Evolutionary conservation across 2,329 filamentous ascomycete genomes (phyloP), one percentile per base, ranked within the genome.

Genomic region (Colletotrichum sp.): DNA sequence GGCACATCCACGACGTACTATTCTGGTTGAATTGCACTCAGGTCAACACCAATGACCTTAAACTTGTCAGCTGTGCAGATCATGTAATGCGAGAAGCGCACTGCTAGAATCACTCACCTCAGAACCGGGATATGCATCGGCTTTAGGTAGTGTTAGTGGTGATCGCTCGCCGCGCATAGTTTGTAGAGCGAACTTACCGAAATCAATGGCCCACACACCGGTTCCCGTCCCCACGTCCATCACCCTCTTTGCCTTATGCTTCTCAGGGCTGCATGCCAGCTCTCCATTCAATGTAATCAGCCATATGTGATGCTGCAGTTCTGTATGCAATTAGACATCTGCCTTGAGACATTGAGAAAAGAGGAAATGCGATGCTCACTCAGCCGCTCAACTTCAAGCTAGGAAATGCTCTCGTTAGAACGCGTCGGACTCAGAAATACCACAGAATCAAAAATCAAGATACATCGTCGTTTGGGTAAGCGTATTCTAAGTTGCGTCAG

Each of bases 211-310:
- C 83, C 84, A 86, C 9, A 82, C 77, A 11, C 86, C 86, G 12
- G 86, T 88, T 0, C 87, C 87, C 2, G 86, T 87, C n/a, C 87
- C 87, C 38, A 87, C 75, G 77, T 89, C 87, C 4, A 89, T 79
- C 8, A 84, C 79, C 6, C 79, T 80, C 11, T 72, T 66, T 8
- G 81, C 64, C 3, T 75, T 78, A 9, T 80, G 70, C 12, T 72
- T 74, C 6, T 70, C 67, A 0, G 83, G 83, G 6, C 75, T 77
- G 0, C 78, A 43, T 27, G 75, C 80, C 0, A 84, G 75, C 36
- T 81, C 80, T 7, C 79, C 79, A 1, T 80, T 76, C 7, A 83
- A 77, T 0, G 82, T 83, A 2, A 84, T 75, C 0, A 74, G 43
- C 54, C 81, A 82, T 0, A 84, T 73, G 47, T 83, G 80, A 69